Percentiles rank a stretch among this genome's conserved stretches.
These are phyloP conservation scores for Dipteronia sinensis DNA, from an alignment of 345 rosid genomes.

Conservation along the genomic window DNA sequence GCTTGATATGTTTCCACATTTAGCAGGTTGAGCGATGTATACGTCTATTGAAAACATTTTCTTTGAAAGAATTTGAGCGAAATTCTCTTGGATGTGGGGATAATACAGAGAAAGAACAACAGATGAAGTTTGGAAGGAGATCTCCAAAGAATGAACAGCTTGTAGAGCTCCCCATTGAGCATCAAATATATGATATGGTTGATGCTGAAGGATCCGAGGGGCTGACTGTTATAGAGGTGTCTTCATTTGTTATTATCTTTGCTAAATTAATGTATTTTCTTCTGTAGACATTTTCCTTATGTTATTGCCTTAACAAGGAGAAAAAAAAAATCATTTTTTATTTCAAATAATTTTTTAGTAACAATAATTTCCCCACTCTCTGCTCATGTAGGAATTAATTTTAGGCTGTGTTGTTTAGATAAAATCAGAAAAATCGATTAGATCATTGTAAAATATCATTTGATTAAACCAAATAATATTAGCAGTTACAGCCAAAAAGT, in stretches of 20 bases:
- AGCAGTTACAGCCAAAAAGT: neutral
- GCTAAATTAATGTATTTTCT: neutral
- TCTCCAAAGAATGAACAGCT: slow-evolving; percentile 61
- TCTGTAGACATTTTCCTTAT: neutral
- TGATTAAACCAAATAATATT: neutral
- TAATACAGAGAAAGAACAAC: slow-evolving; percentile 42
- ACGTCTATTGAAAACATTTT: slow-evolving; percentile 54
- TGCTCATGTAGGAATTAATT: neutral
- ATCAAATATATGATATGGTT: slow-evolving; percentile 86
- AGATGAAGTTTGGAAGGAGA: slow-evolving; percentile 75
- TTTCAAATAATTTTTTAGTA: neutral
- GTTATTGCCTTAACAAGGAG: neutral
- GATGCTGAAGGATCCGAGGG: slow-evolving; percentile 79
- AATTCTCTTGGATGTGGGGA: slow-evolving; percentile 32
- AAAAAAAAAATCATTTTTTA: neutral
- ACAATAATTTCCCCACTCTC: neutral
- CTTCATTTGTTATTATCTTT: slow-evolving; percentile 17
- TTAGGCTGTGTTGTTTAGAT: neutral
- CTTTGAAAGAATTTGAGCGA: slow-evolving; percentile 43
- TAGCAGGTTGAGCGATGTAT: slow-evolving; percentile 70
- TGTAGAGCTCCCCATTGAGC: slow-evolving; percentile 77
- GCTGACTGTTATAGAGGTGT: slow-evolving; percentile 70
- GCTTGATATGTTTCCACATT: slow-evolving; percentile 24
- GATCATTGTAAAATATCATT: neutral
- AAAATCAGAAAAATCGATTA: neutral